Conservation (phyloP, 2,329 filamentous ascomycete genomes). For the Calonectria naviculata region DNA sequence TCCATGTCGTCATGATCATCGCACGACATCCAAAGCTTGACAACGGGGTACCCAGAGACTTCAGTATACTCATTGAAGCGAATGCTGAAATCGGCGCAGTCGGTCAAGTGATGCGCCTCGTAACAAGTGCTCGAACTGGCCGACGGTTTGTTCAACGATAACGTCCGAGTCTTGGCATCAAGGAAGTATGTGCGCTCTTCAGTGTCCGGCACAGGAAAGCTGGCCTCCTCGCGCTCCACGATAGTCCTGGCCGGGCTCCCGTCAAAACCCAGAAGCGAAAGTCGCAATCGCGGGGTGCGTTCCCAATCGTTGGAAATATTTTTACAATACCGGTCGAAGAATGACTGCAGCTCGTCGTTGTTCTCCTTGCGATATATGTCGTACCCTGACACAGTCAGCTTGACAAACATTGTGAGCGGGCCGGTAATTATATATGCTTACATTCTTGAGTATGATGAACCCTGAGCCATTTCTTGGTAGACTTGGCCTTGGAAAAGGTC, state of each 20-base stretch:
- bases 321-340: not conserved
- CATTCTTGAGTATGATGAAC: not conserved
- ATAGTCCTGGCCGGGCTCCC: not conserved
- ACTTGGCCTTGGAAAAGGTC: not conserved
- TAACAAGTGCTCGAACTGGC: not conserved
- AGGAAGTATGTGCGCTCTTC: not conserved
- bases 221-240: not conserved
- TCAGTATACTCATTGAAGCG: not conserved
- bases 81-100: not conserved
- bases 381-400: not conserved
- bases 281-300: not conserved
- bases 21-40: slow-evolving; percentile 3
- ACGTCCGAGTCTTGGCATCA: not conserved
- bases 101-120: not conserved
- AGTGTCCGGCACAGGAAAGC: not conserved
- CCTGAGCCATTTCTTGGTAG: not conserved
- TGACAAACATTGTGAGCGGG: too few relatives aligned
- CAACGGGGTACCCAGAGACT: not conserved
- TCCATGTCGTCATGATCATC: not conserved
- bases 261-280: not conserved
- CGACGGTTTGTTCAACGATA: not conserved
- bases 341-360: not conserved
- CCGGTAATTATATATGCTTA: not conserved
- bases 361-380: not conserved
- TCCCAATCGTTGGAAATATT: not conserved